Base-by-base conservation (phyloP, 768 basidiomycete species). In the Leucosporidium yakuticum region DNA sequence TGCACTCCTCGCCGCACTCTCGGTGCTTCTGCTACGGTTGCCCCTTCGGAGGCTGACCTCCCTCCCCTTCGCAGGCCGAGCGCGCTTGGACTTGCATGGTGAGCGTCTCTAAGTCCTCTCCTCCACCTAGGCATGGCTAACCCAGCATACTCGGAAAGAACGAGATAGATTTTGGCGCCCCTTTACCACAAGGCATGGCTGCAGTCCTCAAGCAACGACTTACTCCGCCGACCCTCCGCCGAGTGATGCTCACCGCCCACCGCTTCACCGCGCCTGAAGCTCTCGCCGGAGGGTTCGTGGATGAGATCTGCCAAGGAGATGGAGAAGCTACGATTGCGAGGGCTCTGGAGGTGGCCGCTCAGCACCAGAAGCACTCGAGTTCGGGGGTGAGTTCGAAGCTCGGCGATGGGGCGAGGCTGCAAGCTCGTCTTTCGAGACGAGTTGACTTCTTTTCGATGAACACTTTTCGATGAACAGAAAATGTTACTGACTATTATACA, bases 71-170 rank as follows among this genome's bases (percentile, higher is more conserved):
- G 17, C 53, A 68, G 67, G 59, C 89, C 70, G 91, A 88, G 23
- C 86, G 87, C 73, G 87, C 88, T 0, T 93, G 91, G 88, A 79
- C 90, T 61, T 90, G 87, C 77, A 95, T 96, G 39, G 34, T 36
- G 92, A 97, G 95, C 76, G 93, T 95, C 34, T 5, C 34, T 12
- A 12, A 36, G 34, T 36, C 34, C 34, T 36, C 6, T 12, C 5
- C 88, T 89, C 25, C 29, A 25, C 36, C 53, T 65, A 49, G 34
- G 12, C 44, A 53, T 47, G 59, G 32, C 39, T n/a, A 61, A 36
- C 27, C 31, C 21, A 62, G 36, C 48, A 17, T 50, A 23, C 6
- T 47, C 50, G 17, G 21, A 7, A 23, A 14, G 20, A 51, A 21
- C 15, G 32, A 89, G 87, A 80, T 91, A 53, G 86, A 88, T 75